These are phyloP conservation scores for Bipolaris bicolor DNA, from an alignment of 2,329 filamentous ascomycete species.

Conservation along the genomic window DNA sequence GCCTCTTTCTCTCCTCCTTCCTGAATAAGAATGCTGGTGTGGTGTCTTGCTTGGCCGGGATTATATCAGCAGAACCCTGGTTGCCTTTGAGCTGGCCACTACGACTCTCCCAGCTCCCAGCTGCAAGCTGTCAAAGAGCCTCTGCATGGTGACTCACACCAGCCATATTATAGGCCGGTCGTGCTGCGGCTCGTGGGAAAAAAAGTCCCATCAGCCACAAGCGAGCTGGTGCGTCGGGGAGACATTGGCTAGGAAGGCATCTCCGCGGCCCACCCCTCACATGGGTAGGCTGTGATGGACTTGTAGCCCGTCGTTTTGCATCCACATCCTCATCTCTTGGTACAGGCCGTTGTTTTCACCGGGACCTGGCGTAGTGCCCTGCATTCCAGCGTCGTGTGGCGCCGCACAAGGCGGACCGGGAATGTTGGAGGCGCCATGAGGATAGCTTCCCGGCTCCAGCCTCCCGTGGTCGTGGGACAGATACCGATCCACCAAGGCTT, in stretches of 20 bases:
- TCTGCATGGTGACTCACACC: slow-evolving; percentile 4
- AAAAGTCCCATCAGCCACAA: not conserved
- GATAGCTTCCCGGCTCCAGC: slow-evolving; percentile 3
- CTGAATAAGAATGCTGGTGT: not conserved
- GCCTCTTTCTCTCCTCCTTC: not conserved
- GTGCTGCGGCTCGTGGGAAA: not conserved
- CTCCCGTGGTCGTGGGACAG: slow-evolving; percentile 11
- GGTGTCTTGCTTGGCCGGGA: not conserved
- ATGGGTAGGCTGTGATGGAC: slow-evolving; percentile 22
- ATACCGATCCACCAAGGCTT: slow-evolving; percentile 28
- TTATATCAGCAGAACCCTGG: slow-evolving; percentile 2
- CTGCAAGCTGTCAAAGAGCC: not conserved
- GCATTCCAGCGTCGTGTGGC: not conserved
- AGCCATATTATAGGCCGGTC: slow-evolving; percentile 2
- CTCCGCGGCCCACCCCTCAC: slow-evolving; percentile 8
- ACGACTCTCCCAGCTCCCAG: not conserved
- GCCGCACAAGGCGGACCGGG: not conserved
- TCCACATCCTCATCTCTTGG: slow-evolving; percentile 26
- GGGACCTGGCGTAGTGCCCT: not conserved
- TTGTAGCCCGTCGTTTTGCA: slow-evolving; percentile 24
- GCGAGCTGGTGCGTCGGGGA: not conserved
- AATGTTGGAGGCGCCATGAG: not conserved
- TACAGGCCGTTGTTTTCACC: slow-evolving; percentile 14
- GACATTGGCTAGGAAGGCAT: not conserved
- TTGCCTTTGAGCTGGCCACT: not conserved